A percentile compares a stretch with the other conserved stretches of the same genome.
These are phyloP conservation scores for Pseudonectria buxi DNA, from an alignment of 2,329 filamentous ascomycete species.

Conservation along the genomic window DNA sequence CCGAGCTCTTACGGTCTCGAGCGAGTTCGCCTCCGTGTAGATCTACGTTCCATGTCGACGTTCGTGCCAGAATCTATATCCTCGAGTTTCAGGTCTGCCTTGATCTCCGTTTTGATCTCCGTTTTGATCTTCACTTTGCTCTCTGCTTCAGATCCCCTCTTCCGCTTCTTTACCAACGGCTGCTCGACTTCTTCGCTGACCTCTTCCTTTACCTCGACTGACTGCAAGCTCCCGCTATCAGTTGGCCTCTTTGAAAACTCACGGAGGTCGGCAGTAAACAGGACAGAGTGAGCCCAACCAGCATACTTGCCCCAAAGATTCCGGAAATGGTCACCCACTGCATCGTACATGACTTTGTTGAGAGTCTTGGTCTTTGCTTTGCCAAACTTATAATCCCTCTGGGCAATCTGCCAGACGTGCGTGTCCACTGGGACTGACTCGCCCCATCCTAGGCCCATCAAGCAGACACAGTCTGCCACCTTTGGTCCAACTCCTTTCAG, in stretches of 20 bases:
- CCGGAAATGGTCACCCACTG: slow-evolving; percentile 84
- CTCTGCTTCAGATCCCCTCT: not conserved
- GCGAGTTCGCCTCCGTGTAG: slow-evolving; percentile 24
- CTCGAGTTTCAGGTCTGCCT: slow-evolving; percentile 14
- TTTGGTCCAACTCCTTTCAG: slow-evolving; percentile 92
- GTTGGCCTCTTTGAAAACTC: slow-evolving; percentile 65
- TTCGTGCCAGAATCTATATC: slow-evolving; percentile 6
- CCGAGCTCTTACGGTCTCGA: slow-evolving; percentile 1
- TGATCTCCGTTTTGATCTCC: slow-evolving; percentile 15
- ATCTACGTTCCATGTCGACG: slow-evolving; percentile 10
- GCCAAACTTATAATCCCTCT: slow-evolving; percentile 89
- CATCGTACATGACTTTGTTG: slow-evolving; percentile 82
- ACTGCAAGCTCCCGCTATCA: slow-evolving; percentile 10
- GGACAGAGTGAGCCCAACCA: slow-evolving; percentile 94
- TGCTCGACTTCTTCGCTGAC: slow-evolving; percentile 4
- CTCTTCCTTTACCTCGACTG: slow-evolving; percentile 20
- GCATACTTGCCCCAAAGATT: slow-evolving; percentile 87
- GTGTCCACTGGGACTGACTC: slow-evolving; percentile 95
- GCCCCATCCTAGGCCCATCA: slow-evolving; percentile 95
- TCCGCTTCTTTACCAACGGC: slow-evolving; percentile 20
- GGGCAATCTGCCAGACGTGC: slow-evolving; percentile 97
- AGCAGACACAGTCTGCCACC: slow-evolving; percentile 90
- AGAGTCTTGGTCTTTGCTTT: slow-evolving; percentile 78
- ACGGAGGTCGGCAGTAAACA: slow-evolving; percentile 89
- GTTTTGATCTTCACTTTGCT: slow-evolving; percentile 9